phyloP scores from a whole-genome alignment of 495 filamentous ascomycete genomes.

The Annulohypoxylon stygium region DNA sequence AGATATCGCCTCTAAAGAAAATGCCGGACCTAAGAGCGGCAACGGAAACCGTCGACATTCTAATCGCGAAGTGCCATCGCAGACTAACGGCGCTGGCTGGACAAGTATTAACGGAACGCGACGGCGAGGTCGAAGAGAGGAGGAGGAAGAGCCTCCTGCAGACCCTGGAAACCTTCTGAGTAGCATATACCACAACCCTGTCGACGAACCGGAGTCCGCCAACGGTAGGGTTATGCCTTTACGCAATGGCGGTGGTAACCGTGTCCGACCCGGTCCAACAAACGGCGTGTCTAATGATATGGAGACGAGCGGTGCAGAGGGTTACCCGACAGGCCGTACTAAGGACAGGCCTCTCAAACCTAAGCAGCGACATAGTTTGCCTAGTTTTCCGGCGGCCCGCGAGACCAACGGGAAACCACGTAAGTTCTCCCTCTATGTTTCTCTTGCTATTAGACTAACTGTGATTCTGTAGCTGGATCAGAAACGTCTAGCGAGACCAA shows the following conservation, averaged over 20 bases:
- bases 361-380: conserved; percentile 48
- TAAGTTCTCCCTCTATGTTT: conserved; percentile 9
- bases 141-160: conserved; percentile 46
- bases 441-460: conserved; percentile 5
- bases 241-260: conserved; percentile 29
- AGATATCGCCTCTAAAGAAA: conserved; percentile 25
- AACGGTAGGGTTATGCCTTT: conserved; percentile 42
- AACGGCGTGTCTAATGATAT: conserved; percentile 21
- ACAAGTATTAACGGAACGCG: conserved; percentile 49
- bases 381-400: conserved; percentile 34
- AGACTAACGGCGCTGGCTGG: conserved; percentile 40
- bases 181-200: conserved; percentile 51
- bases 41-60: conserved; percentile 25
- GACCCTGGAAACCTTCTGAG: conserved; percentile 50
- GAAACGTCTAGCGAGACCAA: conserved; percentile 32
- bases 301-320: conserved; percentile 17
- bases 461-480: conserved; percentile 21
- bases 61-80: conserved; percentile 31
- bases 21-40: conserved; percentile 34
- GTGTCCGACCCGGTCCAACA: conserved; percentile 27
- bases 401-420: conserved; percentile 28
- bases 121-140: conserved; percentile 43
- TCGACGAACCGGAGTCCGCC: conserved; percentile 41
- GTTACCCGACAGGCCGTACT: conserved; percentile 6
- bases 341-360: conserved; percentile 38